A percentile compares a stretch with the other conserved stretches of the same genome.
These are phyloP conservation scores for Salix brachista DNA, from an alignment of 345 rosid species.

Conservation along the genomic window DNA sequence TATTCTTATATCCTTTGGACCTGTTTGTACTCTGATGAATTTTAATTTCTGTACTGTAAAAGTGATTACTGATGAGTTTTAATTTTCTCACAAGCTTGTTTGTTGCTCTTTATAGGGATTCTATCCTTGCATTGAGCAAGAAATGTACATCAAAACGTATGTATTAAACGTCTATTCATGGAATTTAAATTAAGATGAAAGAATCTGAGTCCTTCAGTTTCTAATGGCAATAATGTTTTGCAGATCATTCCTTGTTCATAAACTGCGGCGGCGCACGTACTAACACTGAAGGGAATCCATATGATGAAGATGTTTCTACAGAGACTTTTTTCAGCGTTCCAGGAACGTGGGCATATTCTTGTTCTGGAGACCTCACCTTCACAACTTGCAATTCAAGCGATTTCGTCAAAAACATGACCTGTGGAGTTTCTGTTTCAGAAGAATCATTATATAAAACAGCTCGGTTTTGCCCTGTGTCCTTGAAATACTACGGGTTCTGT, in stretches of 20 bases:
- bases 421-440: conserved; percentile 10
- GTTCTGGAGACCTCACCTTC: background rate
- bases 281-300: background rate
- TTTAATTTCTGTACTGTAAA: background rate
- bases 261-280: conserved; percentile 14
- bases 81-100: background rate
- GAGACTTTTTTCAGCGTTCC: background rate
- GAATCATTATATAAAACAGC: background rate
- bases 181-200: background rate
- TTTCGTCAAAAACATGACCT: background rate
- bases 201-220: background rate
- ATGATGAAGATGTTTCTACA: conserved; percentile 7
- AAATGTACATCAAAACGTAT: background rate
- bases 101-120: background rate
- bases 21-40: background rate
- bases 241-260: conserved; percentile 19
- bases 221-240: background rate
- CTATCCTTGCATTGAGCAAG: no score
- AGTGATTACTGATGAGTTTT: no score
- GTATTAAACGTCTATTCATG: background rate
- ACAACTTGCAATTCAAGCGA: background rate
- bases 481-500: conserved; percentile 26
- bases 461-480: conserved; percentile 23
- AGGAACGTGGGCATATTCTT: conserved; percentile 21
- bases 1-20: background rate